Evolutionary conservation across 768 basidiomycete species (phyloP).

Genomic region (Dentipellis sp.): DNA sequence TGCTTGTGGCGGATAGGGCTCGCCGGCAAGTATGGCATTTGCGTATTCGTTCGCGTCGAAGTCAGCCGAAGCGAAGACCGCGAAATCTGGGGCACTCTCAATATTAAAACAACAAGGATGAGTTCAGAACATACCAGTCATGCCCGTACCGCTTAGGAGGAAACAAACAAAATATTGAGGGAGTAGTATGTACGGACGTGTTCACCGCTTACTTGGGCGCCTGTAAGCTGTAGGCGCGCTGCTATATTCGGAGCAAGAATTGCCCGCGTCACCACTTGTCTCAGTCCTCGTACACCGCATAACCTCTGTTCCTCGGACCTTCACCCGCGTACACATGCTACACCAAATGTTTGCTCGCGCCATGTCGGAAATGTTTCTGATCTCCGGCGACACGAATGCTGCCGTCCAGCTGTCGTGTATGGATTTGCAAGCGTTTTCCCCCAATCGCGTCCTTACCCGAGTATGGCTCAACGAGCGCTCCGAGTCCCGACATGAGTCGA

Average conservation of each 20-base stretch:
- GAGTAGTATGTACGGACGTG: not conserved
- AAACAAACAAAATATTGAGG: not conserved
- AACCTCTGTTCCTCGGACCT: too few species aligned
- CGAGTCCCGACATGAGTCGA: too few species aligned
- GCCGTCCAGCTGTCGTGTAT: too few species aligned
- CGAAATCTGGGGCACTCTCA: conserved; percentile 42
- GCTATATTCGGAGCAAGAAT: not conserved
- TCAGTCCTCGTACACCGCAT: too few species aligned
- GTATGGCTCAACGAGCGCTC: too few species aligned
- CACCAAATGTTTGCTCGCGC: too few species aligned
- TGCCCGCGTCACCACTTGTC: not conserved
- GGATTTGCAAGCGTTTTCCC: too few species aligned
- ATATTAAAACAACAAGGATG: not conserved
- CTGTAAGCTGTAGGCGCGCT: not conserved
- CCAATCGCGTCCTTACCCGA: too few species aligned
- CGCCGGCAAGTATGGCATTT: conserved; percentile 80
- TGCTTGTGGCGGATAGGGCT: conserved; percentile 50
- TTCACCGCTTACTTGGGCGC: not conserved
- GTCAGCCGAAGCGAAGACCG: conserved; percentile 59
- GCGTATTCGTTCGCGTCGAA: conserved; percentile 91
- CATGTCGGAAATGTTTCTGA: too few species aligned
- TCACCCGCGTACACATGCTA: too few species aligned
- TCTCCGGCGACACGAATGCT: too few species aligned
- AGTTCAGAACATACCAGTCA: not conserved
- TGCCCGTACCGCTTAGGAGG: not conserved